A percentile compares a stretch with the other conserved stretches of the same genome.
These are phyloP conservation scores for Rhodocollybia butyracea DNA, from an alignment of 768 basidiomycete species.

Conservation along the genomic window DNA sequence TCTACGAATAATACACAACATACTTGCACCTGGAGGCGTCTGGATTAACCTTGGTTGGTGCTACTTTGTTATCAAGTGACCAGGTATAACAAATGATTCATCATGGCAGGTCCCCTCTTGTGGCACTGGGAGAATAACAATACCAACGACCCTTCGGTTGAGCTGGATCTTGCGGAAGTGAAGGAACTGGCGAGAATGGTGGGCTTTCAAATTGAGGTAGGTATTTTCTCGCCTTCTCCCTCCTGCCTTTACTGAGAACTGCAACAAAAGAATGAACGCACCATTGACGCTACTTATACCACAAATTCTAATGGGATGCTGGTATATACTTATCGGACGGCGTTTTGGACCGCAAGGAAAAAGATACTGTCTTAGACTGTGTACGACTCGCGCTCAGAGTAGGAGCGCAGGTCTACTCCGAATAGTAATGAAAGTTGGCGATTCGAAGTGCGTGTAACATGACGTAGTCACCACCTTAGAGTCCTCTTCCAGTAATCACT, in stretches of 20 bases:
- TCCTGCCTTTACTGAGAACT: conserved; percentile 1
- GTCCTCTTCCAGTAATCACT: too few species aligned
- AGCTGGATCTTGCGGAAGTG: conserved; percentile 87
- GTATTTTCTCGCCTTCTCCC: conserved; percentile 21
- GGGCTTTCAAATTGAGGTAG: conserved; percentile 80
- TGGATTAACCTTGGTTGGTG: conserved; percentile 87
- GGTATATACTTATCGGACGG: conserved; percentile 77
- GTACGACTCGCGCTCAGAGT: background rate
- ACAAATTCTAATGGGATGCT: conserved; percentile 81
- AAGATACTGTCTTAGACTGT: background rate
- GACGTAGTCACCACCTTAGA: too few species aligned
- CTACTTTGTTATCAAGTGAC: background rate
- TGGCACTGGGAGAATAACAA: conserved; percentile 97
- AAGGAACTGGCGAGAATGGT: conserved; percentile 68
- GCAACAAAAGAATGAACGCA: conserved; percentile 69
- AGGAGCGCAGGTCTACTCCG: background rate
- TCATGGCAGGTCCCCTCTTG: conserved; percentile 69
- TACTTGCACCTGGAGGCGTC: conserved; percentile 81
- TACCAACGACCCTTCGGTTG: conserved; percentile 77
- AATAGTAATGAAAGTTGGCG: background rate
- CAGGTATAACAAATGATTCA: background rate
- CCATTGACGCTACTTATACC: conserved; percentile 83
- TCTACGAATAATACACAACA: conserved; percentile 78
- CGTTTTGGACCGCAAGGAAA: conserved; percentile 79
- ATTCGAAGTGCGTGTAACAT: background rate